Percentiles rank a stretch among this genome's conserved stretches.
Conservation (phyloP, 2,329 filamentous ascomycete species). For the Scorias spongiosa region DNA sequence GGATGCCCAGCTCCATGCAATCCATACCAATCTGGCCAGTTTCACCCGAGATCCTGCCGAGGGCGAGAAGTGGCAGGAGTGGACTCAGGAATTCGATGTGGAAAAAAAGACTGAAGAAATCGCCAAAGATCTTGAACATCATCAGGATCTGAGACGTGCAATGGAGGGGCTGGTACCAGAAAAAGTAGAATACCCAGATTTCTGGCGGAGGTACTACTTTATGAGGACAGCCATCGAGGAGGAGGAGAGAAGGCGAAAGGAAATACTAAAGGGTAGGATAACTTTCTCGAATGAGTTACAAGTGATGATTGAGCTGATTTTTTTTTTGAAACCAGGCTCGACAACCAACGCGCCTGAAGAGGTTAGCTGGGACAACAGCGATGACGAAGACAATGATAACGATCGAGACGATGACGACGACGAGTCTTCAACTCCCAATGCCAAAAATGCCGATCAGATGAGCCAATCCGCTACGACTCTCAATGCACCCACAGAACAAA, state of each 20-base stretch:
- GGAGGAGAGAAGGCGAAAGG: conserved; percentile 73
- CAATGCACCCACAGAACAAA: conserved; percentile 11
- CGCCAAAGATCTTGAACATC: conserved; percentile 65
- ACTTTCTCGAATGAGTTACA: too few species aligned
- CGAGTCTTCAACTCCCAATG: conserved; percentile 23
- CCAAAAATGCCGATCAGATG: conserved; percentile 7
- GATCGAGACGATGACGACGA: conserved; percentile 13
- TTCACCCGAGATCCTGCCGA: conserved; percentile 67
- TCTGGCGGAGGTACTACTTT: conserved; percentile 96
- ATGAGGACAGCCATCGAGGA: conserved; percentile 82
- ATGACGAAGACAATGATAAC: conserved; percentile 39
- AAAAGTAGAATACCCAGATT: conserved; percentile 71
- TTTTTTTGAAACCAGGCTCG: conserved; percentile 35
- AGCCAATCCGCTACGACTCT: conserved; percentile 16
- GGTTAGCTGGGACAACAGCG: conserved; percentile 58
- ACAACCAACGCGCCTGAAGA: conserved; percentile 52
- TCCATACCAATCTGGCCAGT: conserved; percentile 70
- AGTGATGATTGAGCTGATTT: too few species aligned
- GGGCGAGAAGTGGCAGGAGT: conserved; percentile 55
- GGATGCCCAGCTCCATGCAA: conserved; percentile 89
- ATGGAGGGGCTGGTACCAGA: conserved; percentile 98
- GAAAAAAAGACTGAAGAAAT: conserved; percentile 78
- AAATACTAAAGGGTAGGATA: conserved; percentile 54
- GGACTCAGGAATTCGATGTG: conserved; percentile 60
- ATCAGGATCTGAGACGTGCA: conserved; percentile 66